A percentile compares a stretch with the other conserved stretches of the same genome.
These are phyloP conservation scores for Clavispora phyllophila DNA, from an alignment of 805 yeast genomes.

Conservation along the genomic window DNA sequence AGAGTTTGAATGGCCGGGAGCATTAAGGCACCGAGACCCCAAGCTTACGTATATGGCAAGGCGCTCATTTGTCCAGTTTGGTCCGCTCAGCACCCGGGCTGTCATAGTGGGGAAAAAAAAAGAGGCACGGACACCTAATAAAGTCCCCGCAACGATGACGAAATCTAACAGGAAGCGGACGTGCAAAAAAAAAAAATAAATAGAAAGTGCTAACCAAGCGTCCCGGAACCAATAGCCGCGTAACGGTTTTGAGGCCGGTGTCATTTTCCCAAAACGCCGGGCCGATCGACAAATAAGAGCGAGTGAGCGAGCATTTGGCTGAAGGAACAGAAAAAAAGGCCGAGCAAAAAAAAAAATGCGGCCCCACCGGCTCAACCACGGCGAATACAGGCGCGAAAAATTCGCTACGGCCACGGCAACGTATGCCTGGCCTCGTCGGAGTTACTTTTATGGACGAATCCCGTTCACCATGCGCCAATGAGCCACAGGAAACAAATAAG, in stretches of 20 bases:
- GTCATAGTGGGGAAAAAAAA: background rate
- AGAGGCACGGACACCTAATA: background rate
- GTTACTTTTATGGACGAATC: background rate
- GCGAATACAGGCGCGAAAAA: background rate
- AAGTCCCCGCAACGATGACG: background rate
- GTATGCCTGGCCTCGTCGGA: background rate
- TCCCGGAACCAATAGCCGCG: background rate
- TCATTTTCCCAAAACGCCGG: background rate
- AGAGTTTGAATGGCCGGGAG: too few species aligned
- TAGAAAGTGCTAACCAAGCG: too few species aligned
- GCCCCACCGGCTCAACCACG: background rate
- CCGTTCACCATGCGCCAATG: too few species aligned
- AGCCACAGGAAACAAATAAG: background rate
- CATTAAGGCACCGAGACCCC: too few species aligned
- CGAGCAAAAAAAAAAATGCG: background rate
- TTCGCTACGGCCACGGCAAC: background rate
- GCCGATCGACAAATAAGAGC: background rate
- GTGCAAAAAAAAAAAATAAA: too few species aligned
- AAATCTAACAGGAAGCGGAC: background rate
- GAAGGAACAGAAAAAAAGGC: background rate
- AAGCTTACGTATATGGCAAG: too few species aligned
- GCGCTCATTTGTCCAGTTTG: too few species aligned
- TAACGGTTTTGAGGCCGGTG: background rate
- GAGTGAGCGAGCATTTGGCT: background rate
- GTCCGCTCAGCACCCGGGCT: too few species aligned